Conservation (phyloP, 164 flowering plant genomes). For the Stephania cephalantha region DNA sequence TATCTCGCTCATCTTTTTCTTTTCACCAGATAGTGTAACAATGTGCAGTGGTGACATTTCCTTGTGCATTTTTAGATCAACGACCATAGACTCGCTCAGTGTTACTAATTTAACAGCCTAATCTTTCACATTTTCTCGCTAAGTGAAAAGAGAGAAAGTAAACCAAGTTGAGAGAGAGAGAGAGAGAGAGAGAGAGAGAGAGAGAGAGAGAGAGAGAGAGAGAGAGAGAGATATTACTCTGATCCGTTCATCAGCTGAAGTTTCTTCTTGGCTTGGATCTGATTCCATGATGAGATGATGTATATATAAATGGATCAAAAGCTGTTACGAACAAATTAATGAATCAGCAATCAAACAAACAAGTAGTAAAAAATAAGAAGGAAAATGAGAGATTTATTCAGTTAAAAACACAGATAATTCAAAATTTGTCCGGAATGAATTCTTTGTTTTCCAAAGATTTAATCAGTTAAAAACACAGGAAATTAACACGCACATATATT, state of each 20-base stretch:
- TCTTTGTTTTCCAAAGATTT: too few species aligned
- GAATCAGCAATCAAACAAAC: too few species aligned
- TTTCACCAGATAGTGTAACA: not conserved
- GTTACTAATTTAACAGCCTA: not conserved
- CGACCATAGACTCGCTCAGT: not conserved
- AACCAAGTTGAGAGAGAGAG: not conserved
- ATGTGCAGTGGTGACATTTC: not conserved
- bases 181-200: constrained; percentile 13
- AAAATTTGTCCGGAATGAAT: too few species aligned
- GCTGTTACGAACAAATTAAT: too few species aligned
- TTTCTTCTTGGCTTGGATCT: not conserved
- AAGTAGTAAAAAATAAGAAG: too few species aligned
- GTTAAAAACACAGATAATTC: too few species aligned
- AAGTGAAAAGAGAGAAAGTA: not conserved
- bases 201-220: not conserved
- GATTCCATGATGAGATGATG: not conserved
- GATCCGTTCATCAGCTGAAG: not conserved
- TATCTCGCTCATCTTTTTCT: not conserved
- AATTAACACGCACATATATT: too few species aligned
- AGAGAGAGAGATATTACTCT: constrained; percentile 9
- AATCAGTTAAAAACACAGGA: too few species aligned
- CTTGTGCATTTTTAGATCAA: not conserved
- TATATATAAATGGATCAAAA: not conserved
- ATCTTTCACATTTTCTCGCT: not conserved
- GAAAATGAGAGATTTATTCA: not conserved